Evolutionary conservation across 1,284 basidiomycete genomes (phyloP).

Genomic region (Phenoliferia sp.): DNA sequence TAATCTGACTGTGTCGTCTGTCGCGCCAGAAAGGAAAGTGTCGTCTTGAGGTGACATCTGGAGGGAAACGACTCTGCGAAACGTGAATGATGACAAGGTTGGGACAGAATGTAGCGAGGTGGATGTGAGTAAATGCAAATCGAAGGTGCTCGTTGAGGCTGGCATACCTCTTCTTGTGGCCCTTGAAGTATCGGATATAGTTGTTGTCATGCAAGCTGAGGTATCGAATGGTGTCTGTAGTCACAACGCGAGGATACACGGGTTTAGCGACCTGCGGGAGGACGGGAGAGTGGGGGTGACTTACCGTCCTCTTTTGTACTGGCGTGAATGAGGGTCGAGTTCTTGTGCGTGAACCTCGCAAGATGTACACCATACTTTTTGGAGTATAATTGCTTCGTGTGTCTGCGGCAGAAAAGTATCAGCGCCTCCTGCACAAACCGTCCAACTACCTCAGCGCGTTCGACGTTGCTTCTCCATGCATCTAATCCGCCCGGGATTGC

Average conservation of each 20-base stretch:
- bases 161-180: slow-evolving; percentile 69
- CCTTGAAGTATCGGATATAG: slow-evolving; percentile 91
- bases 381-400: slow-evolving; percentile 72
- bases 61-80: slow-evolving; percentile 68
- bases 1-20: slow-evolving; percentile 89
- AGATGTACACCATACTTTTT: slow-evolving; percentile 96
- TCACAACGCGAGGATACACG: background rate
- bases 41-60: slow-evolving; percentile 91
- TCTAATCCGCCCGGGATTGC: background rate
- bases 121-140: background rate
- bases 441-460: background rate
- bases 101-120: background rate
- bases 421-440: background rate
- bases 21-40: slow-evolving; percentile 88
- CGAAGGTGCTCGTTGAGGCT: background rate
- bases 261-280: background rate
- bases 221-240: slow-evolving; percentile 74
- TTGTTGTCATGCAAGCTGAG: slow-evolving; percentile 94
- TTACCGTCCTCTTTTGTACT: slow-evolving; percentile 84
- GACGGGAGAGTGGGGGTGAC: background rate
- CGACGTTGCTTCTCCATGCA: background rate
- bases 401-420: slow-evolving; percentile 47
- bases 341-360: slow-evolving; percentile 89
- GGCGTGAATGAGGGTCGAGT: slow-evolving; percentile 76
- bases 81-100: background rate